Evolutionary conservation across 148 eudicot species (phyloP).

Genomic region (Arbutus unedo): DNA sequence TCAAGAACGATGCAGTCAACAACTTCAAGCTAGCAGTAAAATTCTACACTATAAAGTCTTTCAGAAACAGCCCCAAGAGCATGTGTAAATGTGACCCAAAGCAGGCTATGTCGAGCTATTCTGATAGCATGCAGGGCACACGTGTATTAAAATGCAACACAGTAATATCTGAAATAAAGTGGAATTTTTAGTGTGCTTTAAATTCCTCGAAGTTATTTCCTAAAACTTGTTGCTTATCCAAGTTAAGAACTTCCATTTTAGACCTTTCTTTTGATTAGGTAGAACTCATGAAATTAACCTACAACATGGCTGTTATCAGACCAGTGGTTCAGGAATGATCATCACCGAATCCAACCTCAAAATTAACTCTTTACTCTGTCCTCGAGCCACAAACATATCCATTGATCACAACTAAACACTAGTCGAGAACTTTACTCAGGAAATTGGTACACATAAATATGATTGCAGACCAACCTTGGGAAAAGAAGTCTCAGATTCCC

Average conservation of each 20-base stretch:
- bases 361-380: not conserved
- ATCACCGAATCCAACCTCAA: not conserved
- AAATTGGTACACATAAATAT: not conserved
- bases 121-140: not conserved
- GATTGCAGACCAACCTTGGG: slow-evolving; percentile 59
- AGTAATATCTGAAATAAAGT: too few relatives aligned
- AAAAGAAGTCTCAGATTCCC: slow-evolving; percentile 58
- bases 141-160: not conserved
- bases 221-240: too few relatives aligned
- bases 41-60: not conserved
- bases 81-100: not conserved
- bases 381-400: not conserved
- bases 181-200: too few relatives aligned
- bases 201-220: too few relatives aligned
- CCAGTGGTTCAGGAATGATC: not conserved
- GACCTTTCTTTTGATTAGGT: not conserved
- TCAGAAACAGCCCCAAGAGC: not conserved
- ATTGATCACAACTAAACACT: not conserved
- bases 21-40: not conserved
- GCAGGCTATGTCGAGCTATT: not conserved
- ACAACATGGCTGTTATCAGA: not conserved
- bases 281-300: not conserved
- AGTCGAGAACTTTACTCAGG: not conserved
- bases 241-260: not conserved
- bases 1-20: not conserved